Conservation (phyloP, 352 stramenopile genomes). For the Globisporangium takayamanum region DNA sequence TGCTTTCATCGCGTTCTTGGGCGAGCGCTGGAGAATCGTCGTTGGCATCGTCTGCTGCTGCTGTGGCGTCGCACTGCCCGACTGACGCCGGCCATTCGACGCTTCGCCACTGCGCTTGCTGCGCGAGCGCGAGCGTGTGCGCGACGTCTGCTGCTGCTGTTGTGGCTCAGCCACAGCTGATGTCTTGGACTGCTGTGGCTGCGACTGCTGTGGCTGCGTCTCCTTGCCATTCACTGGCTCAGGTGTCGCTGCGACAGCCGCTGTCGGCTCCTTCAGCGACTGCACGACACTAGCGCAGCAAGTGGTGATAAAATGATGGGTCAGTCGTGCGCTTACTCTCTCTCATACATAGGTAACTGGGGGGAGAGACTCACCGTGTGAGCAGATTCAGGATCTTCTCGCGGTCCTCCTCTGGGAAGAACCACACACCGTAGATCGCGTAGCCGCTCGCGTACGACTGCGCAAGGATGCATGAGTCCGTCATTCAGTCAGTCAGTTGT, state of each 20-base stretch:
- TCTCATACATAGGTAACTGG: neutral
- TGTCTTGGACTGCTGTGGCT: conserved; percentile 21
- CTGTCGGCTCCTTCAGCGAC: conserved; percentile 41
- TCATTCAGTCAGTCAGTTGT: too few relatives aligned
- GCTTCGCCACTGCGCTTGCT: conserved; percentile 33
- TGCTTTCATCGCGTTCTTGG: conserved; percentile 23
- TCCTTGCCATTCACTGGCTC: conserved; percentile 10
- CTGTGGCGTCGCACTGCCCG: conserved; percentile 6
- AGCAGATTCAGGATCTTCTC: conserved; percentile 73
- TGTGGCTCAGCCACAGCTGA: too few relatives aligned
- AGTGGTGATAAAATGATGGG: neutral
- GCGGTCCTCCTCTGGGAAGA: conserved; percentile 82
- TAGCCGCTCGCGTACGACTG: conserved; percentile 51
- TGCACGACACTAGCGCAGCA: conserved; percentile 41
- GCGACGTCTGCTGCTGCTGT: conserved; percentile 11
- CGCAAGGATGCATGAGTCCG: neutral
- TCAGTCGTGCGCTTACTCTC: too few relatives aligned
- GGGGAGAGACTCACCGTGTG: conserved; percentile 32
- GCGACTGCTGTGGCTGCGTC: conserved; percentile 13
- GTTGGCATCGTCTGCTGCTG: conserved; percentile 22
- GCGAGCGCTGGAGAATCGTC: conserved; percentile 58
- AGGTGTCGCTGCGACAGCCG: conserved; percentile 10
- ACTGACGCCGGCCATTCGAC: conserved; percentile 26
- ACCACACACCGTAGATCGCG: conserved; percentile 84
- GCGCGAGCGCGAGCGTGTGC: conserved; percentile 40